phyloP scores from a whole-genome alignment of 2,329 filamentous ascomycete genomes.

The Fusarium sp. region DNA sequence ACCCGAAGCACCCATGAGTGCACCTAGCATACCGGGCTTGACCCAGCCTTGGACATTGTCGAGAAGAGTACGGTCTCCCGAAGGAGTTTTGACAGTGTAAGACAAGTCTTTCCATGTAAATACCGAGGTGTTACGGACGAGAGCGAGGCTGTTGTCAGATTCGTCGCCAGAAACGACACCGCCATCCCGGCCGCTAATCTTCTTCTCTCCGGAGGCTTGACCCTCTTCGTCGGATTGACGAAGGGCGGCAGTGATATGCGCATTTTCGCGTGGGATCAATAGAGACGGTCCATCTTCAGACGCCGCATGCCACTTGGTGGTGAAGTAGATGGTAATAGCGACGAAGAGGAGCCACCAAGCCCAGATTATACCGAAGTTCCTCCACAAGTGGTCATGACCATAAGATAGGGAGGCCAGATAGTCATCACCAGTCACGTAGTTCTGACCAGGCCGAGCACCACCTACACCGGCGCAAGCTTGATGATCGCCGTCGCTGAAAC shows the following conservation, averaged over 20 bases:
- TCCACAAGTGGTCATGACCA: constrained; percentile 64
- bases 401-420: constrained; percentile 69
- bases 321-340: constrained; percentile 67
- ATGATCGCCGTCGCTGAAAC: constrained; percentile 56
- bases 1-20: constrained; percentile 84
- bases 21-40: constrained; percentile 81
- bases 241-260: constrained; percentile 51
- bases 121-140: constrained; percentile 72
- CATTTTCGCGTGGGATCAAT: constrained; percentile 71
- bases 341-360: constrained; percentile 72
- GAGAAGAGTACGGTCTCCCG: constrained; percentile 74
- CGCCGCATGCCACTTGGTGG: constrained; percentile 65
- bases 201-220: constrained; percentile 46
- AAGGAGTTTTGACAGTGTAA: constrained; percentile 73
- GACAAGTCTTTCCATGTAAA: constrained; percentile 88
- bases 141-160: constrained; percentile 25
- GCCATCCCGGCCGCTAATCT: constrained; percentile 6
- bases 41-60: constrained; percentile 87
- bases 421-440: constrained; percentile 65
- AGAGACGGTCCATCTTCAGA: constrained; percentile 65
- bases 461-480: constrained; percentile 69
- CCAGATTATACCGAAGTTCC: constrained; percentile 72
- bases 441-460: constrained; percentile 63
- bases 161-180: constrained; percentile 32
- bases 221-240: constrained; percentile 63